A percentile compares a stretch with the other conserved stretches of the same genome.
phyloP scores from a whole-genome alignment of 139 green algal genomes.

The Coelastrella sp. region DNA sequence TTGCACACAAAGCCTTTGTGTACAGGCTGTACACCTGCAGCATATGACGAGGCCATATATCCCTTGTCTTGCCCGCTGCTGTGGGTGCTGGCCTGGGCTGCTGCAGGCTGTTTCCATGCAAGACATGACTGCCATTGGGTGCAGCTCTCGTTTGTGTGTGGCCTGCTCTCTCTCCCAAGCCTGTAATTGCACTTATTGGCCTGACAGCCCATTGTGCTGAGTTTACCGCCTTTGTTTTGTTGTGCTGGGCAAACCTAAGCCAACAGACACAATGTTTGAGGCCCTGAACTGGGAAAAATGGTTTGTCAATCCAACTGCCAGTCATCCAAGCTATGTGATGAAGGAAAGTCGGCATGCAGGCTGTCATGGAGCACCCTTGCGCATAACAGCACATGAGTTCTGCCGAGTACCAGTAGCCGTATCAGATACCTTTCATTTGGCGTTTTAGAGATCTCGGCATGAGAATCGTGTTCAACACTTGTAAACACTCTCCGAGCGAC shows the following conservation, averaged over 20 bases:
- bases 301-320: no score
- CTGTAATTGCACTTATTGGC: slow-evolving; percentile 13
- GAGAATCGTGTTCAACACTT: no score
- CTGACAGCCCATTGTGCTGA: not conserved
- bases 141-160: not conserved
- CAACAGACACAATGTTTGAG: not conserved
- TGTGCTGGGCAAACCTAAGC: slow-evolving; percentile 9
- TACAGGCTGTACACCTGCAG: not conserved
- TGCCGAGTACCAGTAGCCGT: no score
- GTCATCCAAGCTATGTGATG: no score
- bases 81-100: not conserved
- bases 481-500: no score
- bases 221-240: not conserved
- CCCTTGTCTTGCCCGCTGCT: not conserved
- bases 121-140: not conserved
- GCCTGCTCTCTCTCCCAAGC: not conserved
- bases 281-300: no score
- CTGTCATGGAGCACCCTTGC: no score
- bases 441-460: no score
- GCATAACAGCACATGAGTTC: no score
- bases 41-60: slow-evolving; percentile 23
- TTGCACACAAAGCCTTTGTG: no score
- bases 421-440: no score
- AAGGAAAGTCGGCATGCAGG: no score
- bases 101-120: not conserved